phyloP scores from a whole-genome alignment of 2,329 filamentous ascomycete species.

The Periconia macrospinosa region DNA sequence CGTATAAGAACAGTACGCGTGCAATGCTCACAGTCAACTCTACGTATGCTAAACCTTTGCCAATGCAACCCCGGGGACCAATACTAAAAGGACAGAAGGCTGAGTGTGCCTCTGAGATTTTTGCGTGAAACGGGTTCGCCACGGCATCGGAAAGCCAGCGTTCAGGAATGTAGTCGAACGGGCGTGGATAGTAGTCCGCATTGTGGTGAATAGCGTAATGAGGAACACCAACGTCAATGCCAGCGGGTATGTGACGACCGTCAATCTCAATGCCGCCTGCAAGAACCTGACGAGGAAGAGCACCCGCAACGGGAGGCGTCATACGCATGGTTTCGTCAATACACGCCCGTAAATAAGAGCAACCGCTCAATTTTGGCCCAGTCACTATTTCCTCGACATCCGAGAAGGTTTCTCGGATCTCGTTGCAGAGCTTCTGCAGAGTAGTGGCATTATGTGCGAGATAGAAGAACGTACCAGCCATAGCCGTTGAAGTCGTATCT shows the following conservation, averaged over 20 bases:
- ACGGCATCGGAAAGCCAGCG: slow-evolving; percentile 40
- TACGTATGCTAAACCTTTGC: slow-evolving; percentile 68
- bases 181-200: slow-evolving; percentile 39
- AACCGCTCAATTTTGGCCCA: slow-evolving; percentile 34
- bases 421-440: slow-evolving; percentile 35
- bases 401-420: slow-evolving; percentile 37
- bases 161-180: slow-evolving; percentile 42
- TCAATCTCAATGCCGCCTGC: slow-evolving; percentile 42
- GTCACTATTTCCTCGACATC: slow-evolving; percentile 43
- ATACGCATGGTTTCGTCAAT: slow-evolving; percentile 47
- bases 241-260: slow-evolving; percentile 38
- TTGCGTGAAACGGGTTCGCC: slow-evolving; percentile 30
- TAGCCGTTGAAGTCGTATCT: slow-evolving; percentile 49
- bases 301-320: slow-evolving; percentile 43
- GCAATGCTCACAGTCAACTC: slow-evolving; percentile 68
- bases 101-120: slow-evolving; percentile 54
- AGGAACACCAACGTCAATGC: slow-evolving; percentile 40
- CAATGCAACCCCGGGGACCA: slow-evolving; percentile 71
- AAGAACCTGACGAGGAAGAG: slow-evolving; percentile 42
- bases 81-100: slow-evolving; percentile 77
- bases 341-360: slow-evolving; percentile 41
- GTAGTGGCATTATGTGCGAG: slow-evolving; percentile 43
- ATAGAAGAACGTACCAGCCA: slow-evolving; percentile 49
- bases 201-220: slow-evolving; percentile 46
- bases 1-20: slow-evolving; percentile 63